Evolutionary conservation across 768 basidiomycete species (phyloP).

Genomic region (Termitomyces sp.): DNA sequence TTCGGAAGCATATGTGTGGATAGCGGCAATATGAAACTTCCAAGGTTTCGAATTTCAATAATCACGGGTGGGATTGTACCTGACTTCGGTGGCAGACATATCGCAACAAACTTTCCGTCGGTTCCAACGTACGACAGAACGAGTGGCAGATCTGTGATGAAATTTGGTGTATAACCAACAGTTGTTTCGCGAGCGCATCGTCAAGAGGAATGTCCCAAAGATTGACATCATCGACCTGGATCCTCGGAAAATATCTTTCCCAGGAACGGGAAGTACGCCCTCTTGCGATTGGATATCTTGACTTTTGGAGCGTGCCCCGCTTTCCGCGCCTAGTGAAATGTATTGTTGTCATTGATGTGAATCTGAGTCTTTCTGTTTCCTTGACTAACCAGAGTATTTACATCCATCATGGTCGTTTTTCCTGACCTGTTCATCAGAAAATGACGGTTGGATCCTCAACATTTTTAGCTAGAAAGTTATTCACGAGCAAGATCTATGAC

Average conservation of each 20-base stretch:
- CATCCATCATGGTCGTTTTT: too few species aligned
- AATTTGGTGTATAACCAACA: not conserved
- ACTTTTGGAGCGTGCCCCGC: not conserved
- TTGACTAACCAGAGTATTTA: not conserved
- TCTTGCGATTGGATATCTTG: not conserved
- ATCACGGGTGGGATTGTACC: not conserved
- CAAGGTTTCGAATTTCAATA: not conserved
- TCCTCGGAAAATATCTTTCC: too few species aligned
- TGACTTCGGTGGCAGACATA: not conserved
- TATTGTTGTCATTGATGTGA: too few species aligned
- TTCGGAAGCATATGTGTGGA: not conserved
- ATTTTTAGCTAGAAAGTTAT: too few species aligned
- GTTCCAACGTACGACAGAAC: not conserved
- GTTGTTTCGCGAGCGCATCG: not conserved
- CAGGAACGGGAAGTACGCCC: too few species aligned
- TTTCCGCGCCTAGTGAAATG: not conserved
- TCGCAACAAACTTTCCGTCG: not conserved
- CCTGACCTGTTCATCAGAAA: too few species aligned
- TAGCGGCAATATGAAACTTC: too few species aligned
- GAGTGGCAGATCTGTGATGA: too few species aligned
- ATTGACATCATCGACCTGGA: too few species aligned
- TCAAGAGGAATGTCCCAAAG: not conserved
- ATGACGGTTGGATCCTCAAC: too few species aligned
- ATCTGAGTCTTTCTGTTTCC: not conserved
- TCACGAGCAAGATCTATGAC: too few species aligned